phyloP scores from a whole-genome alignment of 306 rosid species.

The Rosa persica region DNA sequence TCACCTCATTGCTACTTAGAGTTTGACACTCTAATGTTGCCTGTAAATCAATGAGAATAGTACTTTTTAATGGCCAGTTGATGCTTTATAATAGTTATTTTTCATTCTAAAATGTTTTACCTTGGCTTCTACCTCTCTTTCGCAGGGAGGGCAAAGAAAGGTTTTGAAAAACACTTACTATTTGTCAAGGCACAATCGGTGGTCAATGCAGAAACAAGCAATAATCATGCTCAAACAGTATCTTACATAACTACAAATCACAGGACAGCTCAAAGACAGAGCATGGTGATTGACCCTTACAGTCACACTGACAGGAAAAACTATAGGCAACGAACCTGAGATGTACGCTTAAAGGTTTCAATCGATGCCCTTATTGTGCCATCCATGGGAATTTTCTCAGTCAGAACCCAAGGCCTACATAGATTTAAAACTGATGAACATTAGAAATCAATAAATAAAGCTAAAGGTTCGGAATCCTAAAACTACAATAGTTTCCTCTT shows the following conservation, averaged over 20 bases:
- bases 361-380: not conserved
- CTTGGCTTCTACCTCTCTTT: not conserved
- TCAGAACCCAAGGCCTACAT: constrained; percentile 7
- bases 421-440: not conserved
- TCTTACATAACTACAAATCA: not conserved
- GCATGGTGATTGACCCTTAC: not conserved
- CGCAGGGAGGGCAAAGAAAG: not conserved
- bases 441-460: not conserved
- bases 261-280: not conserved
- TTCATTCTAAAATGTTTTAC: not conserved
- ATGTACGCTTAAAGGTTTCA: not conserved
- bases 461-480: not conserved
- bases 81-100: not conserved
- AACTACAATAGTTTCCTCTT: not conserved
- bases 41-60: not conserved
- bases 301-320: not conserved
- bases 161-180: not conserved
- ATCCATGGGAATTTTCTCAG: not conserved
- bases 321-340: not conserved
- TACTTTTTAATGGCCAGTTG: not conserved
- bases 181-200: not conserved
- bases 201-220: not conserved
- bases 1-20: not conserved
- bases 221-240: not conserved
- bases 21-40: not conserved